Percentiles rank a stretch among this genome's conserved stretches.
Conservation (phyloP, 176 grass and related monocot genomes). For the Cenchrus purpureus region DNA sequence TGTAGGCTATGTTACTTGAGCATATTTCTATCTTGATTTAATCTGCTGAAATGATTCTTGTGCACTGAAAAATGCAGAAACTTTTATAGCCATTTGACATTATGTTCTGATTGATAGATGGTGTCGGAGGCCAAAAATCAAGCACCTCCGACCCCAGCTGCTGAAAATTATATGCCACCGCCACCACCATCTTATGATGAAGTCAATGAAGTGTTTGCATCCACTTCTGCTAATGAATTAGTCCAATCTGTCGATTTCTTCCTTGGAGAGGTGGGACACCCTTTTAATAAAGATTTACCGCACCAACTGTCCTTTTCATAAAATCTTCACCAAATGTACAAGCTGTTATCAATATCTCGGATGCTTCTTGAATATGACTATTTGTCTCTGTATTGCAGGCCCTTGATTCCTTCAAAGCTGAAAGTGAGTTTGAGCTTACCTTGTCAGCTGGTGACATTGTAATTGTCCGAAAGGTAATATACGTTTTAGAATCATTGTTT, state of each 20-base stretch:
- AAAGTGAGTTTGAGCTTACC: slow-evolving; percentile 87
- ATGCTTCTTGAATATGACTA: neutral
- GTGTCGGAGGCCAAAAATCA: slow-evolving; percentile 80
- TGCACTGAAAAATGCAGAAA: slow-evolving; percentile 10
- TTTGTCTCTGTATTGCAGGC: slow-evolving; percentile 53
- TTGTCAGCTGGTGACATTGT: slow-evolving; percentile 85
- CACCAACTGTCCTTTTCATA: neutral
- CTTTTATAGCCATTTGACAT: neutral
- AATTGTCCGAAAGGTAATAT: slow-evolving; percentile 86
- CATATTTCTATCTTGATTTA: slow-evolving; percentile 6
- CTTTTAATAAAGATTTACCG: neutral
- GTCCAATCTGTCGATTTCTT: slow-evolving; percentile 75
- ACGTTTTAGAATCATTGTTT: neutral
- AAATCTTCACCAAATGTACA: neutral
- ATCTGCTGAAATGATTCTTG: neutral
- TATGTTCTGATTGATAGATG: slow-evolving; percentile 63
- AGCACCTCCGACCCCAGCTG: slow-evolving; percentile 52
- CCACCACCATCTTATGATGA: slow-evolving; percentile 77
- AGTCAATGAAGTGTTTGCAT: slow-evolving; percentile 60
- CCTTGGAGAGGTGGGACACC: slow-evolving; percentile 69
- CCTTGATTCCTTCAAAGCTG: slow-evolving; percentile 76
- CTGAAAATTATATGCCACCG: slow-evolving; percentile 61
- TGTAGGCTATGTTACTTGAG: neutral
- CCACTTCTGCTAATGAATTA: slow-evolving; percentile 56
- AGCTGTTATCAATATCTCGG: neutral